Percentiles rank a stretch among this genome's conserved stretches.
Conservation (phyloP, 768 basidiomycete species). For the Mycena capillaripes region DNA sequence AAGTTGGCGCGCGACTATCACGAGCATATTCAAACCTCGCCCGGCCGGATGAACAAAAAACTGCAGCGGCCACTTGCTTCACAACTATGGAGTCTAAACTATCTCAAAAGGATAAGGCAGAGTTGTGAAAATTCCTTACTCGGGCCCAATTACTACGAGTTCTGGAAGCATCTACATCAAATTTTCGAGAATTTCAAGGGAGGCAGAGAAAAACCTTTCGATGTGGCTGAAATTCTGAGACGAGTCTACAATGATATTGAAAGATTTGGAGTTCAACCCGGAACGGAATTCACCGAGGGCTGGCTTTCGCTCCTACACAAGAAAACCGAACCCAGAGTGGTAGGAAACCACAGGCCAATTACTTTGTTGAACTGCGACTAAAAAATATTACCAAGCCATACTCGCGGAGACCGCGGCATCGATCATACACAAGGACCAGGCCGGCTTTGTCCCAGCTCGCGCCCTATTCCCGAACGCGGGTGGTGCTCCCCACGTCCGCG, state of each 20-base stretch:
- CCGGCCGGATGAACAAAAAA: not conserved
- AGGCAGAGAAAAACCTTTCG: not conserved
- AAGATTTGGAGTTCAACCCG: not conserved
- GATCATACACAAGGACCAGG: conserved; percentile 39
- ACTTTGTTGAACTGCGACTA: conserved; percentile 45
- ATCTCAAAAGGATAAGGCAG: not conserved
- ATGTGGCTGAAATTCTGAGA: not conserved
- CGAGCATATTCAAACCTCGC: not conserved
- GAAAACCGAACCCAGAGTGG: not conserved
- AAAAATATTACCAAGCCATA: conserved; percentile 44
- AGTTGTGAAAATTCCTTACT: not conserved
- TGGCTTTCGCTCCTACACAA: conserved; percentile 7
- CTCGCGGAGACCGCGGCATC: conserved; percentile 9
- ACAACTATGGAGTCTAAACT: not conserved
- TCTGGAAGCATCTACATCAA: conserved; percentile 4
- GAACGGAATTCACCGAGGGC: conserved; percentile 1
- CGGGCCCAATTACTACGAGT: not conserved
- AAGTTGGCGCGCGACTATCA: not conserved
- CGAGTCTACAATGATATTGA: conserved; percentile 5
- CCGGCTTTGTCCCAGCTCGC: conserved; percentile 41
- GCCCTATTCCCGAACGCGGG: no score
- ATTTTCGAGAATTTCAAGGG: not conserved
- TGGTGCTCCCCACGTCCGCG: no score
- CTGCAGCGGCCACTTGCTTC: not conserved
- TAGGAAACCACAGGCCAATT: conserved; percentile 7